A percentile compares a stretch with the other conserved stretches of the same genome.
Evolutionary conservation across 2,329 filamentous ascomycete genomes (phyloP).

Genomic region (Alternaria panax): DNA sequence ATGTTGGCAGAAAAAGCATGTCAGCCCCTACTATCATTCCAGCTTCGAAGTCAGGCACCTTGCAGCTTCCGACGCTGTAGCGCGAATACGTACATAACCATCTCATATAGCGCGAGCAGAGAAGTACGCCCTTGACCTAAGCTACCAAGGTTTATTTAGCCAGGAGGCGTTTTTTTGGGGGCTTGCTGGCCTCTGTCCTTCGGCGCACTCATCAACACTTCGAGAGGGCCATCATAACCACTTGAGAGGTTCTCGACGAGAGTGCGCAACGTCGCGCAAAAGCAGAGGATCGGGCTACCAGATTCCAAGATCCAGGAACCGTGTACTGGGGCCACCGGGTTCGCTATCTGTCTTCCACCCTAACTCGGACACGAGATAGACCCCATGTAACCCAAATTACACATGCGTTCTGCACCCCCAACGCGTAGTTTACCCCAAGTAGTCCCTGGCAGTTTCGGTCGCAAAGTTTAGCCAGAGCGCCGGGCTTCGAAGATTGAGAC

Average conservation of each 20-base stretch:
- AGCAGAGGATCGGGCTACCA: not conserved
- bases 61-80: not conserved
- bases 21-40: not conserved
- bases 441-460: not conserved
- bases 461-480: not conserved
- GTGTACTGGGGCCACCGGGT: not conserved
- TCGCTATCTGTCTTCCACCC: not conserved
- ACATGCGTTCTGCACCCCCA: not conserved
- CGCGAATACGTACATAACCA: not conserved
- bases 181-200: not conserved
- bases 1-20: not conserved
- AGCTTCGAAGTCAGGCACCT: not conserved
- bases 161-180: not conserved
- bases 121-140: not conserved
- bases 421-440: not conserved
- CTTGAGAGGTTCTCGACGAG: not conserved
- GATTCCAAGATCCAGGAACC: slow-evolving; percentile 1
- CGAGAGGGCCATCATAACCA: not conserved
- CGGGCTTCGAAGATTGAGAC: not conserved
- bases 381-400: slow-evolving; percentile 5
- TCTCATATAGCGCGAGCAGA: not conserved
- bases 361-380: not conserved
- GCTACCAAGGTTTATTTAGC: not conserved
- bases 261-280: not conserved
- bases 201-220: not conserved